A percentile compares a stretch with the other conserved stretches of the same genome.
phyloP scores from a whole-genome alignment of 495 filamentous ascomycete species.

The Articulospora tetracladia region DNA sequence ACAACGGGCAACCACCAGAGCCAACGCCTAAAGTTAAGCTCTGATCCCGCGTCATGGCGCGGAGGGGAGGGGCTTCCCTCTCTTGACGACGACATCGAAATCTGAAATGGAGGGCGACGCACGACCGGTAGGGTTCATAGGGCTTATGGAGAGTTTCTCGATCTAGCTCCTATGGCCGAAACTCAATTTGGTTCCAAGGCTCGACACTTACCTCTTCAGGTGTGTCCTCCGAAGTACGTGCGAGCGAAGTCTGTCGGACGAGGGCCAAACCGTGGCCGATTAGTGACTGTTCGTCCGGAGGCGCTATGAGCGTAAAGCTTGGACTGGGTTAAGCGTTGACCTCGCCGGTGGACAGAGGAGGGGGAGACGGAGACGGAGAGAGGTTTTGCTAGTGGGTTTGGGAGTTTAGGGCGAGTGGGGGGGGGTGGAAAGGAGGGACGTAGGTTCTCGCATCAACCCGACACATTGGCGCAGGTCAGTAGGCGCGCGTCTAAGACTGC shows the following conservation, averaged over 20 bases:
- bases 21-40: background rate
- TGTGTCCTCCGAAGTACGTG: constrained; percentile 1
- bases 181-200: constrained; percentile 3
- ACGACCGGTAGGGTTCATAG: background rate
- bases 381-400: background rate
- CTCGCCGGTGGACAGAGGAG: background rate
- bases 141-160: background rate
- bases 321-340: background rate
- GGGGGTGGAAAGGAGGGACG: too few relatives aligned
- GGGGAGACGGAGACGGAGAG: too few relatives aligned
- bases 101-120: background rate
- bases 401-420: background rate
- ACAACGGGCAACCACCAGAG: too few relatives aligned
- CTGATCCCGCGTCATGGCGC: constrained; percentile 1
- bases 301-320: background rate
- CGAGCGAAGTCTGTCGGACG: background rate
- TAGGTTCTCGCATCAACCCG: background rate
- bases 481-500: background rate
- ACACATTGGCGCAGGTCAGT: background rate
- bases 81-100: background rate
- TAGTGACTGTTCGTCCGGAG: background rate
- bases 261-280: background rate
- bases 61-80: too few relatives aligned
- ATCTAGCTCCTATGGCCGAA: background rate
- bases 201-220: background rate